Evolutionary conservation across 176 grass and related monocot genomes (phyloP).

Genomic region (Cenchrus americanus): DNA sequence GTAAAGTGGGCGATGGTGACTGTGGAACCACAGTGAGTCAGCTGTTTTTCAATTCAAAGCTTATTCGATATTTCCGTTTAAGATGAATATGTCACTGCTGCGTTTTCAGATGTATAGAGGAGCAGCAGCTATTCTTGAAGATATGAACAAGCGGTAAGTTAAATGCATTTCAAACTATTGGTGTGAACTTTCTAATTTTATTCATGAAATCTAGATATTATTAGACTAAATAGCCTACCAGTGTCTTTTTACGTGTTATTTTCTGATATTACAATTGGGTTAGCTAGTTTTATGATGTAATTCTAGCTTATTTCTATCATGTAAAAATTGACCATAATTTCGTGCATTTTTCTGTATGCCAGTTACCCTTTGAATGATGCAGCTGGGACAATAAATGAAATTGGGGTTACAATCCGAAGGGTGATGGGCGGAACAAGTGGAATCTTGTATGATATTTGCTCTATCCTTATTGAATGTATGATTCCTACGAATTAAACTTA

Average conservation of each 20-base stretch:
- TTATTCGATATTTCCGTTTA: constrained; percentile 12
- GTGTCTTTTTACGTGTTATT: constrained; percentile 4
- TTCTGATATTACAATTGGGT: not conserved
- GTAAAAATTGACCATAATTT: constrained; percentile 29
- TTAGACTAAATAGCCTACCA: not conserved
- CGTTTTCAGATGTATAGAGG: constrained; percentile 94
- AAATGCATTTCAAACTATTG: constrained; percentile 16
- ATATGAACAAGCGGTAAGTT: constrained; percentile 88
- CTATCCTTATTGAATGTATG: constrained; percentile 23
- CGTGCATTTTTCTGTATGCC: constrained; percentile 47
- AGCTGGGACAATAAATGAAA: constrained; percentile 94
- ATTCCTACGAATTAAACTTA: constrained; percentile 28
- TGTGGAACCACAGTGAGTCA: constrained; percentile 92
- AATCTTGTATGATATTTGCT: constrained; percentile 70
- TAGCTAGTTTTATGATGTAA: constrained; percentile 31
- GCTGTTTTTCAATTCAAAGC: not conserved
- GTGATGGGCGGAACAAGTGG: constrained; percentile 99
- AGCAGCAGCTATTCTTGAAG: constrained; percentile 91
- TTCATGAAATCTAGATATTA: not conserved
- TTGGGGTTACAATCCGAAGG: constrained; percentile 73
- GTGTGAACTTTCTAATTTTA: not conserved
- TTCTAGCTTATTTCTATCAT: constrained; percentile 32
- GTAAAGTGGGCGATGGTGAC: constrained; percentile 98
- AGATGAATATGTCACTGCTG: constrained; percentile 28
- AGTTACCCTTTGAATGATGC: constrained; percentile 98